Conservation (phyloP, 2,329 filamentous ascomycete species). For the Cladosporium sp. region DNA sequence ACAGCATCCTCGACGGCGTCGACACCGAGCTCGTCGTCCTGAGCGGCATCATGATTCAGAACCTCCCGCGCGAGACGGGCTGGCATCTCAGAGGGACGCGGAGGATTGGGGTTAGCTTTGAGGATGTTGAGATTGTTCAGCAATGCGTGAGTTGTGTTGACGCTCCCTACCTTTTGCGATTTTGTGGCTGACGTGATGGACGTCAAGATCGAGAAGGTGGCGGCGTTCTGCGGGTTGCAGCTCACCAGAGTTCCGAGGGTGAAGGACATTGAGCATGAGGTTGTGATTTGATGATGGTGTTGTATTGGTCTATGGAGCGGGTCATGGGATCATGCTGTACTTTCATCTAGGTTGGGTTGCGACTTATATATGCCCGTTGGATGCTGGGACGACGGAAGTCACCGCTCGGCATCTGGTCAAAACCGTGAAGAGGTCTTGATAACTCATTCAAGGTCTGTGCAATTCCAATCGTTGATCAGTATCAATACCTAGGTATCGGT, state of each 20-base stretch:
- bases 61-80: conserved; percentile 53
- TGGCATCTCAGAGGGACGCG: conserved; percentile 59
- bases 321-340: too few species aligned
- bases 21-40: conserved; percentile 60
- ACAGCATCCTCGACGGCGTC: conserved; percentile 55
- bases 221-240: conserved; percentile 38
- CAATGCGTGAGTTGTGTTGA: conserved; percentile 40
- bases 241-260: conserved; percentile 43
- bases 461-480: background rate
- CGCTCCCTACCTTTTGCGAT: background rate
- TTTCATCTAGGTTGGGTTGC: background rate
- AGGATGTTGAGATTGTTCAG: conserved; percentile 48
- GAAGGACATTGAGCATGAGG: conserved; percentile 46
- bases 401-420: background rate
- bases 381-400: background rate
- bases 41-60: conserved; percentile 61
- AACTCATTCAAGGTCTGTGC: background rate
- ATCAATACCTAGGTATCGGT: background rate
- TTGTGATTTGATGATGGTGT: conserved; percentile 23
- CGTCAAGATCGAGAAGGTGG: conserved; percentile 42
- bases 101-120: conserved; percentile 50
- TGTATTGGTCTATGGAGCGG: background rate
- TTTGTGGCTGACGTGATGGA: conserved; percentile 3
- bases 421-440: background rate
- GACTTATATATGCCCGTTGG: background rate